Base-by-base conservation (phyloP, 2,329 filamentous ascomycete species). In the Stenocarpella maydis region DNA sequence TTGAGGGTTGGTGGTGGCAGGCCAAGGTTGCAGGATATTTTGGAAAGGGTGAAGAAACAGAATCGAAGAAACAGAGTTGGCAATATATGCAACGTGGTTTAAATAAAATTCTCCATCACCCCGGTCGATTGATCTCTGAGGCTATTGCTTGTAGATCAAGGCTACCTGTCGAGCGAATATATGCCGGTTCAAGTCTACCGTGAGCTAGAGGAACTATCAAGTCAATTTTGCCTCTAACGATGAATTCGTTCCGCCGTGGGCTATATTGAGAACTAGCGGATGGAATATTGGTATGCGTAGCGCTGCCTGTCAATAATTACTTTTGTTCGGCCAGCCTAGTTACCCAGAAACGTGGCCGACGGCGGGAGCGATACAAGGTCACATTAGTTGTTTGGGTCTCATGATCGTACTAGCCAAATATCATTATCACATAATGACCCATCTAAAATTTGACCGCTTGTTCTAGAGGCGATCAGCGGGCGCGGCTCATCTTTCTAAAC, bases 241-340 rank as follows among this genome's bases (percentile, higher is more conserved):
- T 43, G n/a, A 3, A 4, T 1, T 9, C 0, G 19, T 17, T 15
- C 7, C 0, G n/a, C 24, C 31, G n/a, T 4, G 3, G 34, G 24
- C 34, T 55, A 26, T 17, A 9, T 26, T 10, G 34, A 41, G 34
- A 12, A 15, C 24, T 2, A 10, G 10, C n/a, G 39, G 19, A 21
- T 37, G 34, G 9, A 2, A 14, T 34, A 21, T 1, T 7, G 39
- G 17, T 12, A 17, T 12, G 4, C 9, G 10, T 45, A 45, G 26
- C 39, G 31, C 17, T 26, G 10, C 19, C 39, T 34, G 19, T 6
- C 2, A n/a, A n/a, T n/a, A n/a, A n/a, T n/a, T n/a, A n/a, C 12
- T 31, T 17, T 17, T 45, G 26, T 7, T 31, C 1, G 19, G 39
- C 4, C 39, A 60, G 26, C 55, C 55, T 60, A 60, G 55, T 5